Percentiles rank a stretch among this genome's conserved stretches.
Conservation (phyloP, 768 basidiomycete species). For the Serendipita vermifera region DNA sequence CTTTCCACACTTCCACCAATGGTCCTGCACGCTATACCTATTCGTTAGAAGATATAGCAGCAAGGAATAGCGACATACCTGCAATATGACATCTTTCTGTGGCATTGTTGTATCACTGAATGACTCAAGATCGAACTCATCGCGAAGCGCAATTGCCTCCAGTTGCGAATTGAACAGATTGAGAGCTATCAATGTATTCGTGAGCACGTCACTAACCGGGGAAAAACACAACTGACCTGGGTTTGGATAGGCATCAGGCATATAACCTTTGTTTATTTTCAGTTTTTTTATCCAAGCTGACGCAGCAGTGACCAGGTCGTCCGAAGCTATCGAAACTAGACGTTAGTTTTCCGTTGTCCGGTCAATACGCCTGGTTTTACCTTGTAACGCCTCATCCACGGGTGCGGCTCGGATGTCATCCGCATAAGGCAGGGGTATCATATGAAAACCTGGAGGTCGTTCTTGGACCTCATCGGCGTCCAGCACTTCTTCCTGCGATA, state of each 20-base stretch:
- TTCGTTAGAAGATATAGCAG: slow-evolving; percentile 9
- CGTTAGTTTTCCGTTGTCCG: slow-evolving; percentile 3
- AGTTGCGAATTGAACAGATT: slow-evolving; percentile 82
- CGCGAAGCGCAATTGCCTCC: slow-evolving; percentile 83
- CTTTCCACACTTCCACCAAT: slow-evolving; percentile 60
- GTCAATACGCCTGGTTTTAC: slow-evolving; percentile 25
- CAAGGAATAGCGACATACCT: slow-evolving; percentile 33
- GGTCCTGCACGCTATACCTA: slow-evolving; percentile 47
- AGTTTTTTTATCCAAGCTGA: slow-evolving; percentile 66
- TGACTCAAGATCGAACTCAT: slow-evolving; percentile 63
- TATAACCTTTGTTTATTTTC: slow-evolving; percentile 67
- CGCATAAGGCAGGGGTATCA: slow-evolving; percentile 85
- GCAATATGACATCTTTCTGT: slow-evolving; percentile 62
- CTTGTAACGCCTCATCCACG: slow-evolving; percentile 48
- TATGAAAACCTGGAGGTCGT: slow-evolving; percentile 82
- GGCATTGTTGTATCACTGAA: slow-evolving; percentile 79
- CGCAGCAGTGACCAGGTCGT: slow-evolving; percentile 54
- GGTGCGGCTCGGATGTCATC: slow-evolving; percentile 84
- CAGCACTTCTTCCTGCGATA: slow-evolving; percentile 48
- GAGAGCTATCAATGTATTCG: slow-evolving; percentile 38
- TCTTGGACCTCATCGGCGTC: slow-evolving; percentile 57
- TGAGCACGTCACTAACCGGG: neutral
- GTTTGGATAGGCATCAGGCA: slow-evolving; percentile 83
- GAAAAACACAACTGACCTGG: slow-evolving; percentile 50
- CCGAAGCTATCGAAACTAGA: slow-evolving; percentile 39